Evolutionary conservation across 2,329 filamentous ascomycete genomes (phyloP).

Genomic region (Septoria petroselini): DNA sequence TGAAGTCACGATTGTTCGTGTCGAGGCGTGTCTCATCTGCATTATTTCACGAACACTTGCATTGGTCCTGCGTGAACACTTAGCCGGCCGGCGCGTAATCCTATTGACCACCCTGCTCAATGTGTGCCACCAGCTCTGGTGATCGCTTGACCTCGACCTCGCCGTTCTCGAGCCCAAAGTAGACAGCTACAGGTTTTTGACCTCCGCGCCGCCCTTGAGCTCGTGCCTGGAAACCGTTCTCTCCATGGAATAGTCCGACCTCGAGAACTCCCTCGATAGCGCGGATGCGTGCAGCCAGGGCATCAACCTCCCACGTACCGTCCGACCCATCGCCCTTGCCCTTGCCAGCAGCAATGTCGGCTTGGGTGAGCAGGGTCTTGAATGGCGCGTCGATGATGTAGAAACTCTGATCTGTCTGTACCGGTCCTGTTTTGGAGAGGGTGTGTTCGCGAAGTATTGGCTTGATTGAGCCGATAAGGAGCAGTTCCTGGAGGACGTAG

Average conservation of each 20-base stretch:
- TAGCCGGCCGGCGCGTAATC: neutral
- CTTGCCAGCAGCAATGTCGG: constrained; percentile 49
- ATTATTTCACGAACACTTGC: neutral
- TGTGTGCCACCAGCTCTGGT: constrained; percentile 15
- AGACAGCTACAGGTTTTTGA: constrained; percentile 88
- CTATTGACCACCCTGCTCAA: constrained; percentile 2
- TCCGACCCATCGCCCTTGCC: constrained; percentile 38
- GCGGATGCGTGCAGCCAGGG: constrained; percentile 71
- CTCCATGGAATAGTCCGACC: constrained; percentile 83
- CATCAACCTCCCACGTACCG: constrained; percentile 77
- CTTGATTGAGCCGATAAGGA: constrained; percentile 66
- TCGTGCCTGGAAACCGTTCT: constrained; percentile 68
- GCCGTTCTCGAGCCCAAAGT: constrained; percentile 80
- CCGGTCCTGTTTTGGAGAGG: constrained; percentile 74
- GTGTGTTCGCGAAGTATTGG: constrained; percentile 70
- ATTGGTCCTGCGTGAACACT: too few relatives aligned
- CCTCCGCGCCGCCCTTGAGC: constrained; percentile 63
- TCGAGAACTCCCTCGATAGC: constrained; percentile 83
- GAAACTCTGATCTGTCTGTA: constrained; percentile 82
- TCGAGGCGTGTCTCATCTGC: constrained; percentile 3
- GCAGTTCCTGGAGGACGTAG: constrained; percentile 70
- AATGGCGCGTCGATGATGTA: constrained; percentile 94
- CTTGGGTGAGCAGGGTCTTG: constrained; percentile 61
- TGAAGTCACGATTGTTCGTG: constrained; percentile 5
- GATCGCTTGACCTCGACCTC: constrained; percentile 39